These are phyloP conservation scores for Chlorella sp. DNA, from an alignment of 139 green algal species.

Conservation along the genomic window DNA sequence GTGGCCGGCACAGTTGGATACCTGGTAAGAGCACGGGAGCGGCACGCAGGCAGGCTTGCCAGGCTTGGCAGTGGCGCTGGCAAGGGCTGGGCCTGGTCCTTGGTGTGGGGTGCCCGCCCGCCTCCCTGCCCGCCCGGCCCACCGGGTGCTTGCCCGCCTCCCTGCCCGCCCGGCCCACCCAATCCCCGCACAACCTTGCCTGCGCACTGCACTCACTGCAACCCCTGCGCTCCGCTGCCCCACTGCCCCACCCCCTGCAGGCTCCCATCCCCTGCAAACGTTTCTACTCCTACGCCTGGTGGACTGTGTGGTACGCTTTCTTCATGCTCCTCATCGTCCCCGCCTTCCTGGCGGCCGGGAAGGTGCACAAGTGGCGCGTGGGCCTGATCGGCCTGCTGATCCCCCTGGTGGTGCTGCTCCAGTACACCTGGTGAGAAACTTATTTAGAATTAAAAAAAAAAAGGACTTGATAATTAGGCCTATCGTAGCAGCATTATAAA, in stretches of 20 bases:
- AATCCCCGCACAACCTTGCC: not conserved
- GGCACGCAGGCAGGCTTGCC: not conserved
- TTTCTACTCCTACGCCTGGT: conserved; percentile 42
- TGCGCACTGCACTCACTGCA: not conserved
- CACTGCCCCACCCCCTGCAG: not conserved
- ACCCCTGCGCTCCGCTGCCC: not conserved
- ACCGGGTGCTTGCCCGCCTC: not conserved
- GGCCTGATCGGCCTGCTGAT: conserved; percentile 39
- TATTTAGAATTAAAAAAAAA: not conserved
- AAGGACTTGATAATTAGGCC: not conserved
- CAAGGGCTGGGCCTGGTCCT: not conserved
- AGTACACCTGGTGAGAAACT: conserved; percentile 31
- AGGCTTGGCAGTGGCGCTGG: not conserved
- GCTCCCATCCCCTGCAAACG: conserved; percentile 26
- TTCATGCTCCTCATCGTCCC: conserved; percentile 29
- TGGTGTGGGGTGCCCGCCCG: not conserved
- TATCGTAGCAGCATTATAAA: too few species aligned
- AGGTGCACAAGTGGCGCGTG: conserved; percentile 46
- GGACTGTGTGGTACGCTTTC: conserved; percentile 5
- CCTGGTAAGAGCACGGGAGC: not conserved
- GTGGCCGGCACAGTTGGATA: conserved; percentile 4
- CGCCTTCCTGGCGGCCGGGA: conserved; percentile 25
- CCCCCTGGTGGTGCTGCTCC: conserved; percentile 32
- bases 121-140: not conserved
- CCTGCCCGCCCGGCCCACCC: not conserved